phyloP scores from a whole-genome alignment of 2,329 filamentous ascomycete genomes.

The Teratosphaeria epicoccoides region DNA sequence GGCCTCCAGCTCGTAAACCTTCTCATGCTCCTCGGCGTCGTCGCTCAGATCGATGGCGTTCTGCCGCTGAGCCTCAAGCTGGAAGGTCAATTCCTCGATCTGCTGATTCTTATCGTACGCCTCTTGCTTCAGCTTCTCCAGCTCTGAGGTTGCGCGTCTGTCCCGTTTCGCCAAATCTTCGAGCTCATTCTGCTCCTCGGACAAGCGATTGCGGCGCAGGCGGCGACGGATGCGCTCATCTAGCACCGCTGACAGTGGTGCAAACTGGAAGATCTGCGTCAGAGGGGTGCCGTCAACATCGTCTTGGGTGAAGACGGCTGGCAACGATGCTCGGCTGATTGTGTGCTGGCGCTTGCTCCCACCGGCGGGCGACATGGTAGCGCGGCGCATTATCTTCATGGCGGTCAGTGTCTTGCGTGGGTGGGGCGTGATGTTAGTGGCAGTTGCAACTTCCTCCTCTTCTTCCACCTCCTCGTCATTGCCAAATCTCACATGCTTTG shows the following conservation, averaged over 20 bases:
- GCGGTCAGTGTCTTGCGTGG: constrained; percentile 14
- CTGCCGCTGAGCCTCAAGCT: constrained; percentile 30
- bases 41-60: constrained; percentile 30
- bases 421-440: constrained; percentile 25
- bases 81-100: constrained; percentile 22
- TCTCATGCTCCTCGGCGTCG: constrained; percentile 25
- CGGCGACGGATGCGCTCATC: constrained; percentile 27
- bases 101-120: constrained; percentile 26
- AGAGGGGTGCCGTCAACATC: constrained; percentile 2
- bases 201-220: constrained; percentile 31
- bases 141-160: constrained; percentile 16
- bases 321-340: constrained; percentile 24
- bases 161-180: constrained; percentile 25
- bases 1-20: constrained; percentile 18
- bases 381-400: constrained; percentile 22
- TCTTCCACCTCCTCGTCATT: constrained; percentile 10
- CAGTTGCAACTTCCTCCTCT: constrained; percentile 14
- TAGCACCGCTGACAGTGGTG: constrained; percentile 22
- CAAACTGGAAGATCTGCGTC: constrained; percentile 21
- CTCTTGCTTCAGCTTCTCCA: constrained; percentile 28
- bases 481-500: constrained; percentile 24
- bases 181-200: constrained; percentile 29
- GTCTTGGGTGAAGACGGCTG: constrained; percentile 16
- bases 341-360: constrained; percentile 14
- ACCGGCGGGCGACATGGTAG: constrained; percentile 20